phyloP scores from a whole-genome alignment of 306 rosid genomes.

The Lathyrus aphaca region DNA sequence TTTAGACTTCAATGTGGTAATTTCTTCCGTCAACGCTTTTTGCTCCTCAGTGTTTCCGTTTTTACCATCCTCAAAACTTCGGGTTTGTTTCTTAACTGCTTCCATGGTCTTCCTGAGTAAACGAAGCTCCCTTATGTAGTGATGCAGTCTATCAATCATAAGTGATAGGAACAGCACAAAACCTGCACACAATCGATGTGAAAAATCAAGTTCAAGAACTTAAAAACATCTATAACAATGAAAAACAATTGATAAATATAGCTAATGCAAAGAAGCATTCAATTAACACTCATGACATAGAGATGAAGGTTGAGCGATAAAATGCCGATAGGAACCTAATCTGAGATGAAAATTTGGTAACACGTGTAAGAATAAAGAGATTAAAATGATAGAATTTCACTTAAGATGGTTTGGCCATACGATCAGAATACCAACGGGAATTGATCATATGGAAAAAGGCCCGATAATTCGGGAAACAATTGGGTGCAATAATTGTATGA shows the following conservation, averaged over 20 bases:
- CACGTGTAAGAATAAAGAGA: constrained; percentile 1
- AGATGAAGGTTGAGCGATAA: background rate
- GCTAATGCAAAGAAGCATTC: too few species aligned
- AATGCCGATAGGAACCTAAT: background rate
- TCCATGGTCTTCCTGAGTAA: constrained; percentile 88
- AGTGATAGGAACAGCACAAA: constrained; percentile 76
- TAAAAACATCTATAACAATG: constrained; percentile 11
- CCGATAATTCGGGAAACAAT: background rate
- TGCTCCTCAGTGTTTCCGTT: constrained; percentile 53
- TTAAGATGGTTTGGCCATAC: background rate
- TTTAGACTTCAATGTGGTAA: constrained; percentile 50
- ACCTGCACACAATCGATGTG: constrained; percentile 55
- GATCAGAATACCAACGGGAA: background rate
- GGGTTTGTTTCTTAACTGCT: constrained; percentile 84
- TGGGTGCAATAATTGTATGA: too few species aligned
- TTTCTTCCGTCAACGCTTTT: constrained; percentile 64
- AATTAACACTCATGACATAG: too few species aligned
- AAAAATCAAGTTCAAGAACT: constrained; percentile 32
- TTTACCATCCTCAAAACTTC: constrained; percentile 68
- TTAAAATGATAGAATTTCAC: background rate
- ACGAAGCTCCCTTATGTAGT: constrained; percentile 91
- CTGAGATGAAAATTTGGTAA: background rate
- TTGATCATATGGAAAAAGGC: constrained; percentile 13
- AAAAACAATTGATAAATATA: background rate
- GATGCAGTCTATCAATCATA: constrained; percentile 88